A percentile compares a stretch with the other conserved stretches of the same genome.
Evolutionary conservation across 2,329 filamentous ascomycete genomes (phyloP).

Genomic region (Fusarium torreyae): DNA sequence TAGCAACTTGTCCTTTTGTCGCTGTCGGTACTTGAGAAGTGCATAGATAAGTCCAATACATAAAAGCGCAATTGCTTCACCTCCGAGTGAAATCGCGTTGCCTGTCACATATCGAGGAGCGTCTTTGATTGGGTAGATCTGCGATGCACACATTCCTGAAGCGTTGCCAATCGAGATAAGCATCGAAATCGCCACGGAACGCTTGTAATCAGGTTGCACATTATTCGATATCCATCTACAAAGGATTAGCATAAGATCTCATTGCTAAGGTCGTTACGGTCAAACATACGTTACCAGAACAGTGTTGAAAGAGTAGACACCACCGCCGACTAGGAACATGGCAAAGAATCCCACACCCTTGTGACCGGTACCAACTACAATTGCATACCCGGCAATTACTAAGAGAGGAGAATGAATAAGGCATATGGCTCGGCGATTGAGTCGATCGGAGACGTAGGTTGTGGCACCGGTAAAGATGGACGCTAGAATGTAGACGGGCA

Average conservation of each 20-base stretch:
- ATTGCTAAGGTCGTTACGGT: too few relatives aligned
- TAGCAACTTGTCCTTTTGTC: conserved; percentile 45
- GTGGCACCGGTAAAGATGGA: conserved; percentile 38
- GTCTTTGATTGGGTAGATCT: conserved; percentile 56
- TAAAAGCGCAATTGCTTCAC: conserved; percentile 47
- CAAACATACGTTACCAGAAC: conserved; percentile 35
- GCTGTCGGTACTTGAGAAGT: conserved; percentile 49
- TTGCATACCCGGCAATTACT: conserved; percentile 51
- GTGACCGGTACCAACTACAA: conserved; percentile 47
- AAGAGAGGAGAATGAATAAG: conserved; percentile 38
- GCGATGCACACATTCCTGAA: conserved; percentile 63
- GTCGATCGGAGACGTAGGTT: conserved; percentile 42
- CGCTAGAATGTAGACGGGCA: conserved; percentile 53
- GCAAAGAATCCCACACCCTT: conserved; percentile 47
- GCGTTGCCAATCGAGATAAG: conserved; percentile 64
- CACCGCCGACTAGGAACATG: conserved; percentile 45
- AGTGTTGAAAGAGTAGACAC: conserved; percentile 33
- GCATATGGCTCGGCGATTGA: conserved; percentile 44
- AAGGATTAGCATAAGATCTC: conserved; percentile 38
- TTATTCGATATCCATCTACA: conserved; percentile 65
- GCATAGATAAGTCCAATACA: conserved; percentile 48
- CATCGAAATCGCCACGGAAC: conserved; percentile 62
- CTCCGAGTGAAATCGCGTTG: conserved; percentile 50
- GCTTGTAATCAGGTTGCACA: conserved; percentile 62
- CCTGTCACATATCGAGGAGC: conserved; percentile 51